Percentiles rank a stretch among this genome's conserved stretches.
phyloP scores from a whole-genome alignment of 2,329 filamentous ascomycete species.

The Kalaharituber pfeilii region DNA sequence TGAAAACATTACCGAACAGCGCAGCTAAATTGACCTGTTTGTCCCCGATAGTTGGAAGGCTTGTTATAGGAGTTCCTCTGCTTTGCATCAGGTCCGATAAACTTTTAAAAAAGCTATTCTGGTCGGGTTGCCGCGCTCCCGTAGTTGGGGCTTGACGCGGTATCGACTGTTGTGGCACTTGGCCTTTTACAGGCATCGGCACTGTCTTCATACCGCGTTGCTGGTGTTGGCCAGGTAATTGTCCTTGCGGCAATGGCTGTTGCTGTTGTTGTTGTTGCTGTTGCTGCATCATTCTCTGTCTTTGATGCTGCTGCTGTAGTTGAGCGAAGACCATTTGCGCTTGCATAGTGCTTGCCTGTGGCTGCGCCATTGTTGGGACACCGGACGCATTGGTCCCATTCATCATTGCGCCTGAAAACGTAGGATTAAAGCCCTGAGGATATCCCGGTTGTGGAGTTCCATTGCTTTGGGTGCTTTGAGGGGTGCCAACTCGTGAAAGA shows the following conservation, averaged over 20 bases:
- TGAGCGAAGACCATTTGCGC: conserved; percentile 40
- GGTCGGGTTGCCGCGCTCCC: conserved; percentile 29
- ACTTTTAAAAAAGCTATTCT: conserved; percentile 58
- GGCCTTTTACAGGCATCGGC: conserved; percentile 2
- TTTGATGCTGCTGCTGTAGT: conserved; percentile 29
- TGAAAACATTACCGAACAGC: conserved; percentile 62
- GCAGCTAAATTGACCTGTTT: conserved; percentile 56
- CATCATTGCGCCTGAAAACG: not conserved
- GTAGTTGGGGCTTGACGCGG: conserved; percentile 32
- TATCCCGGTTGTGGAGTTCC: conserved; percentile 15
- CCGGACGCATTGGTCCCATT: not conserved
- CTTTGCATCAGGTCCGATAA: conserved; percentile 61
- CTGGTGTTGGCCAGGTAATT: conserved; percentile 23
- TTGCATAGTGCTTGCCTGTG: conserved; percentile 27
- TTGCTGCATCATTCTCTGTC: conserved; percentile 28
- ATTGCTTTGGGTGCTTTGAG: conserved; percentile 41
- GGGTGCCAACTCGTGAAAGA: conserved; percentile 45
- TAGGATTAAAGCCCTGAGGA: conserved; percentile 4
- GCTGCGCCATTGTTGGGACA: not conserved
- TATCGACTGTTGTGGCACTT: conserved; percentile 37
- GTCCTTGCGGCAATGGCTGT: conserved; percentile 28
- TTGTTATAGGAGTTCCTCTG: conserved; percentile 55
- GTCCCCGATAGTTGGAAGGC: conserved; percentile 55
- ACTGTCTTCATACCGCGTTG: not conserved
- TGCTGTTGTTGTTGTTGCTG: conserved; percentile 26